Conservation (phyloP, 148 eudicot genomes). For the Rhododendron kiyosumense region DNA sequence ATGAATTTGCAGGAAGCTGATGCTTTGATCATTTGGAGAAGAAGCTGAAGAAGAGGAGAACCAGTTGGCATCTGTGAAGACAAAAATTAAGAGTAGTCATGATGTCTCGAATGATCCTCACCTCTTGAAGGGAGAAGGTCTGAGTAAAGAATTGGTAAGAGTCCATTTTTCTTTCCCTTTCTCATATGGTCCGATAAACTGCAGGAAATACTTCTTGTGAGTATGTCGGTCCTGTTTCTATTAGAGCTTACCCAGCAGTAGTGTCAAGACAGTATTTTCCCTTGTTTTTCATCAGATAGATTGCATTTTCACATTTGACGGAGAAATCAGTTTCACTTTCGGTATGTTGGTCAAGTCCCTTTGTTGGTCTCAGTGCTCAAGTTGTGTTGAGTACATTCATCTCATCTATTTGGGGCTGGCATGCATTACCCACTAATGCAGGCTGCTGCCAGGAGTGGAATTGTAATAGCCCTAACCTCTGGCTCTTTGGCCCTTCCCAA, state of each 20-base stretch:
- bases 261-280: not conserved
- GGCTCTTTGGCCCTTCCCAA: not conserved
- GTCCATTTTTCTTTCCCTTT: not conserved
- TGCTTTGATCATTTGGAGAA: constrained; percentile 90
- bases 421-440: not conserved
- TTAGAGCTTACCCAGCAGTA: constrained; percentile 1
- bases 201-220: not conserved
- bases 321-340: not conserved
- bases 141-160: constrained; percentile 49
- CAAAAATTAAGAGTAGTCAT: constrained; percentile 89
- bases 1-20: constrained; percentile 60
- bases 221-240: not conserved
- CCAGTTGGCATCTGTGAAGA: constrained; percentile 58
- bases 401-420: not conserved
- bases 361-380: not conserved
- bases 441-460: not conserved
- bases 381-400: not conserved
- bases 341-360: not conserved
- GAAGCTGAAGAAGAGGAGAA: constrained; percentile 98
- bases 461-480: too few species aligned
- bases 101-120: constrained; percentile 96
- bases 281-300: not conserved
- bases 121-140: constrained; percentile 58
- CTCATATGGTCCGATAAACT: not conserved
- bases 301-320: not conserved